Evolutionary conservation across 805 yeast genomes (phyloP).

Genomic region (Kockiozyma suomiensis): DNA sequence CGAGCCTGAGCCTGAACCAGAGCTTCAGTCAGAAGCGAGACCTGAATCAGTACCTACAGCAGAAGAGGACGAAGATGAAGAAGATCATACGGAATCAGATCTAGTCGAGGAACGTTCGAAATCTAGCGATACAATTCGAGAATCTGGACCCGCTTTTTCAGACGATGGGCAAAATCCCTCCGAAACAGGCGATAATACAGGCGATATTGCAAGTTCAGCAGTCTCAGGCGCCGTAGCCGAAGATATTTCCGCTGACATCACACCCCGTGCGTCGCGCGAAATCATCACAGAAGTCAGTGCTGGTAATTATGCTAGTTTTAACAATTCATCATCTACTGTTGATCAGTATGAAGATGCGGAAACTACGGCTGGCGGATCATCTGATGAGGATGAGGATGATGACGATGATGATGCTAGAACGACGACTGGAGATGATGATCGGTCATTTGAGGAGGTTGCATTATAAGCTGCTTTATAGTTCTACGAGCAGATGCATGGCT

Average conservation of each 20-base stretch:
- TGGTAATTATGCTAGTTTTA: not conserved
- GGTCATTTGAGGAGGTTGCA: constrained; percentile 19
- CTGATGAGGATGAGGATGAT: not conserved
- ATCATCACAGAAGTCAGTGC: too few species aligned
- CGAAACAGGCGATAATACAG: constrained; percentile 1
- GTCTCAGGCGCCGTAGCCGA: constrained; percentile 11
- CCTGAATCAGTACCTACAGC: not conserved
- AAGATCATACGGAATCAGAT: not conserved
- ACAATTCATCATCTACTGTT: constrained; percentile 3
- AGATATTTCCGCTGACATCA: not conserved
- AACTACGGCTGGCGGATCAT: constrained; percentile 9
- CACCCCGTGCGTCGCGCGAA: constrained; percentile 12
- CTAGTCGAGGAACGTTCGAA: not conserved
- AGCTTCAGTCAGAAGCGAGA: not conserved
- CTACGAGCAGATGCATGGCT: too few species aligned
- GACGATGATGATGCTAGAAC: constrained; percentile 9
- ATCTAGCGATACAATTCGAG: too few species aligned
- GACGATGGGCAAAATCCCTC: not conserved
- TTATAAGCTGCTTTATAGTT: too few species aligned
- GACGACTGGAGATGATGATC: constrained; percentile 9
- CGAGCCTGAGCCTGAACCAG: not conserved
- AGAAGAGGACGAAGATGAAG: not conserved
- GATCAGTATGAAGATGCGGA: constrained; percentile 23
- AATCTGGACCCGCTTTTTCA: too few species aligned
- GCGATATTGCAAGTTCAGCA: constrained; percentile 8